Evolutionary conservation across 495 filamentous ascomycete genomes (phyloP).

Genomic region (Talaromyces wortmannii): DNA sequence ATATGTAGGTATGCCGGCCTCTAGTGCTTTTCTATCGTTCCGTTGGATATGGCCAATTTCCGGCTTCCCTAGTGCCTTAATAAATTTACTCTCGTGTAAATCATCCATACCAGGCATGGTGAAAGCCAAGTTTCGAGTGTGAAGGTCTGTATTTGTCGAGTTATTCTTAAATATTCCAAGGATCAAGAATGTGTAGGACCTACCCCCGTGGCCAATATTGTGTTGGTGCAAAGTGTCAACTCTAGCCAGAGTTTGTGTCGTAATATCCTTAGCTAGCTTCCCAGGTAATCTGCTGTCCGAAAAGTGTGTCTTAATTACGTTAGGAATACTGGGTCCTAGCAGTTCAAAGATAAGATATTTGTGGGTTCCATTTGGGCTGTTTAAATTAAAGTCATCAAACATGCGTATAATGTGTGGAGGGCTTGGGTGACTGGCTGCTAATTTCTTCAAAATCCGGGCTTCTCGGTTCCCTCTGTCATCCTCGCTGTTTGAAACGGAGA

Average conservation of each 20-base stretch:
- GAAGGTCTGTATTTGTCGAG: slow-evolving; percentile 27
- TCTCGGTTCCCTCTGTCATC: slow-evolving; percentile 15
- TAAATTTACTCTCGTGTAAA: slow-evolving; percentile 18
- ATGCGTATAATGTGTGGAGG: slow-evolving; percentile 21
- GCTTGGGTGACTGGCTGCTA: slow-evolving; percentile 13
- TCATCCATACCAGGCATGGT: slow-evolving; percentile 14
- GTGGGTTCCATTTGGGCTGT: slow-evolving; percentile 36
- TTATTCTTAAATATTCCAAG: slow-evolving; percentile 4
- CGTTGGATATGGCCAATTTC: slow-evolving; percentile 24
- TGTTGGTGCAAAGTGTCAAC: slow-evolving; percentile 34
- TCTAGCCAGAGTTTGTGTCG: slow-evolving; percentile 32
- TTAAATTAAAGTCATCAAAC: slow-evolving; percentile 27
- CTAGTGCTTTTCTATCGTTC: slow-evolving; percentile 21
- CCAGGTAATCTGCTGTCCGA: slow-evolving; percentile 26
- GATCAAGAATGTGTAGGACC: slow-evolving; percentile 4
- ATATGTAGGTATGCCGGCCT: slow-evolving; percentile 25
- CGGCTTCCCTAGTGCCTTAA: slow-evolving; percentile 27
- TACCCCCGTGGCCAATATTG: slow-evolving; percentile 37
- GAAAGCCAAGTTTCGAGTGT: slow-evolving; percentile 43
- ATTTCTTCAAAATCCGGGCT: slow-evolving; percentile 13
- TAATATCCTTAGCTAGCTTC: slow-evolving; percentile 32
- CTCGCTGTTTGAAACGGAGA: slow-evolving; percentile 15
- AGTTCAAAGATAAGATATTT: slow-evolving; percentile 38
- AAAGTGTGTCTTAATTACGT: slow-evolving; percentile 19
- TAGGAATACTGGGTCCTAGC: slow-evolving; percentile 28